These are phyloP conservation scores for Kluyveromyces dobzhanskii DNA, from an alignment of 805 yeast species.

Conservation along the genomic window DNA sequence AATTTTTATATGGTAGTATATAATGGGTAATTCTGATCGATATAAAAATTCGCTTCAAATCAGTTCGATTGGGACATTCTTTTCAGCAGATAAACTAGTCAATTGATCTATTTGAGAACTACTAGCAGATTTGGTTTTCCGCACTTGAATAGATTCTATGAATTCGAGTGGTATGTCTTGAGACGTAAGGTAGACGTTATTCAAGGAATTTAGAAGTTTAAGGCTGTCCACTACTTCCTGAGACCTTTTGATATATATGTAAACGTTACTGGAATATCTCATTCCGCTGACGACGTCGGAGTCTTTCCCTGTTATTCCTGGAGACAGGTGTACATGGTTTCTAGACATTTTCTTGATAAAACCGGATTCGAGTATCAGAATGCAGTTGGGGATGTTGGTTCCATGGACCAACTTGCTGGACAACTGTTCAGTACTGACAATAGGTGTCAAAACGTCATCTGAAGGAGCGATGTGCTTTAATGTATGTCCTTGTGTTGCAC, in stretches of 20 bases:
- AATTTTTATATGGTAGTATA: no score
- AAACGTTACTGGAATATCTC: slow-evolving; percentile 44
- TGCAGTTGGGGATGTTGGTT: slow-evolving; percentile 45
- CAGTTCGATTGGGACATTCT: neutral
- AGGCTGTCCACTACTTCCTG: slow-evolving; percentile 34
- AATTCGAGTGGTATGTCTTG: slow-evolving; percentile 37
- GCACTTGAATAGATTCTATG: slow-evolving; percentile 11
- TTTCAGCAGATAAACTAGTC: neutral
- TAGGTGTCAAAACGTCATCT: slow-evolving; percentile 34
- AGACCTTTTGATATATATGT: slow-evolving; percentile 54
- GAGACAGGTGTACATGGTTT: slow-evolving; percentile 81
- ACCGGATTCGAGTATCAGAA: slow-evolving; percentile 39
- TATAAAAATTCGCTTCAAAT: no score
- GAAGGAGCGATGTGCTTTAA: slow-evolving; percentile 35
- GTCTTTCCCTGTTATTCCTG: slow-evolving; percentile 38
- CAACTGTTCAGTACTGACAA: slow-evolving; percentile 32
- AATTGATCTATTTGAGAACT: neutral
- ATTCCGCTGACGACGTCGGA: slow-evolving; percentile 63
- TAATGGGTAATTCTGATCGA: no score
- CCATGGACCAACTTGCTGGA: slow-evolving; percentile 71
- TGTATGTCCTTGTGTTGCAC: slow-evolving; percentile 95
- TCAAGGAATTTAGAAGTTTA: slow-evolving; percentile 51
- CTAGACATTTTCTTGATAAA: slow-evolving; percentile 65
- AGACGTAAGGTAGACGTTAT: slow-evolving; percentile 64
- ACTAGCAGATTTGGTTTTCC: neutral